Evolutionary conservation across 352 stramenopile genomes (phyloP), one percentile per base, ranked within the genome.

Genomic region (Phytophthora rubi): DNA sequence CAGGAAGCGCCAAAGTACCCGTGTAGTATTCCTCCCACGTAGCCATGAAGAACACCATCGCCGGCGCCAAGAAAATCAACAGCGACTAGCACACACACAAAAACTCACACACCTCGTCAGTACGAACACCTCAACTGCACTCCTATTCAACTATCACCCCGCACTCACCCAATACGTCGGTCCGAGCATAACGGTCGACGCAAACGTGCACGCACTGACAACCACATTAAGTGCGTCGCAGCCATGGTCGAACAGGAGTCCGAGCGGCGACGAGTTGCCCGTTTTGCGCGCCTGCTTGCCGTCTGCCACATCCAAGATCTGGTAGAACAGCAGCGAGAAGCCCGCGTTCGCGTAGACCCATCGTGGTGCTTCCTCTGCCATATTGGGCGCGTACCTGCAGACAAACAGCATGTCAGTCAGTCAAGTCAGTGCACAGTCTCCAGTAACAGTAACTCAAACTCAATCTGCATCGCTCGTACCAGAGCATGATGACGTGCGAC

Each of bases 21-120:
- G 94, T 99, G 83, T 98, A 97, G 80, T 98, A 99, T 77, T 99
- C 93, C 75, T 99, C 97, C 97, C 97, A 99, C n/a, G 96, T 99
- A 10, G 94, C 91, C 77, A 99, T 94, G 69, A 98, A 99, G 75
- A 99, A 99, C 6, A 98, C 88, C 83, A 83, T 96, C 49, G 84
- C 90, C 65, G 70, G 92, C 28, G 79, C 75, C 16, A 86, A 76
- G 63, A 88, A 86, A 54, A 88, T 78, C 53, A 88, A 67, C 62
- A 97, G 77, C 68, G 82, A 93, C 91, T 96, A 71, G 42, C 58
- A 61, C 33, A 72, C 8, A 56, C 28, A 48, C 23, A 57, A 8
- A 10, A 32, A 74, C 21, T 10, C 49, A 37, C 13, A 30, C 26
- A 44, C 1, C 42, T 45, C 39, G 58, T 49, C 45, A 65, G 65